Conservation (phyloP, 257 asterid species). For the Ajuga chamaepitys region DNA sequence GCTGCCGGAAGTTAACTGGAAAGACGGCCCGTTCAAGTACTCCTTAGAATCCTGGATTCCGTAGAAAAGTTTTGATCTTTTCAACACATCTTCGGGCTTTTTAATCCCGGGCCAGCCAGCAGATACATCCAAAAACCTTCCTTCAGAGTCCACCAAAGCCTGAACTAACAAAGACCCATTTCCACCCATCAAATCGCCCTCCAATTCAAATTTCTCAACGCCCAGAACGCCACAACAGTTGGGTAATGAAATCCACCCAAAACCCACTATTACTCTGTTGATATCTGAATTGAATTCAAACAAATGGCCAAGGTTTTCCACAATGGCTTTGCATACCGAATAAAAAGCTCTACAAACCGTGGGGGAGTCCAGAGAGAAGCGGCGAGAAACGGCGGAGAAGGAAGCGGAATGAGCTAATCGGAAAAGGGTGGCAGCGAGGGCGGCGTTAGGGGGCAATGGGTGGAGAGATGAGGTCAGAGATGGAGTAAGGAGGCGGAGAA, state of each 20-base stretch:
- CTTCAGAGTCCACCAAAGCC: constrained; percentile 90
- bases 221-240: constrained; percentile 90
- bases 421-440: constrained; percentile 68
- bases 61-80: constrained; percentile 46
- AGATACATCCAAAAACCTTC: constrained; percentile 86
- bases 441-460: constrained; percentile 46
- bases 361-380: constrained; percentile 48
- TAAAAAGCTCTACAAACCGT: constrained; percentile 71
- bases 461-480: constrained; percentile 46
- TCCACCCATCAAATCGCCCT: constrained; percentile 28
- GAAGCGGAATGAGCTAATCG: constrained; percentile 66
- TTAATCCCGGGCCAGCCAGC: constrained; percentile 81
- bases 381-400: constrained; percentile 52
- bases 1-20: constrained; percentile 42
- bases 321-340: constrained; percentile 64
- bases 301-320: constrained; percentile 67
- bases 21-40: constrained; percentile 58
- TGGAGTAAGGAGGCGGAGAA: constrained; percentile 72
- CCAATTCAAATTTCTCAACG: constrained; percentile 55
- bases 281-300: constrained; percentile 75
- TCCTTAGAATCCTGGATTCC: constrained; percentile 62
- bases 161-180: constrained; percentile 55
- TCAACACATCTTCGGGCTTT: constrained; percentile 44
- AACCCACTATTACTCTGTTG: constrained; percentile 63
- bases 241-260: constrained; percentile 85